Evolutionary conservation across 2,329 filamentous ascomycete species (phyloP), one percentile per base, ranked within the genome.

Genomic region (Stylonectria norvegica): DNA sequence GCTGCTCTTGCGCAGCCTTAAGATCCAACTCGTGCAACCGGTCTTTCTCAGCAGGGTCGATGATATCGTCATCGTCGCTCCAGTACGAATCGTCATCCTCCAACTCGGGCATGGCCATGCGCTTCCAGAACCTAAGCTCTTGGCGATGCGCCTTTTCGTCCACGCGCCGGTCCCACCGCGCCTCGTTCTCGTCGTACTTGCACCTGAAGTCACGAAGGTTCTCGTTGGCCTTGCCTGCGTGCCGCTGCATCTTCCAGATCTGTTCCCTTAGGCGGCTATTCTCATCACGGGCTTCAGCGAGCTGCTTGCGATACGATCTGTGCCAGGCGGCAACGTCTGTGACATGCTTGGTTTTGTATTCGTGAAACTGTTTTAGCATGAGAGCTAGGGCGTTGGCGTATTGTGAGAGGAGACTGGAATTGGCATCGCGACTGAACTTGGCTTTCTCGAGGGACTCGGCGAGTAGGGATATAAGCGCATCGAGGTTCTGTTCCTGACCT

Each of bases 191-290:
- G 48, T 81, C 75, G 53, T 78, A 75, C 38, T 66, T 67, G 31
- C 71, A 66, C 36, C 79, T 71, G 50, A 83, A 81, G 25, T 70
- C 63, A 27, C 79, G 76, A 40, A 84, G 64, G 44, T 68, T 61
- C 42, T 76, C 74, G 55, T 82, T 83, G 16, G 79, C 79, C 10
- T 65, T 67, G 33, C 70, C 70, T 17, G 81, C 80, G 50, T 78
- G 75, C 28, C 72, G 70, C 55, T 82, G 77, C 77, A 83, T 81
- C 51, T 81, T 77, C 72, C 78, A 81, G 53, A 84, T 81, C 61
- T 83, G 78, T 53, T 81, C 77, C 37, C 80, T 76, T 36, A 84
- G 70, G 2, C 73, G 71, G 45, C 71, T 70, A 55, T 84, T 84
- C 64, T 83, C 80, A 49, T 76, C 76, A 4, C 81, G 78, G 33